phyloP scores from a whole-genome alignment of 1,284 basidiomycete species.

The Moesziomyces sp. region DNA sequence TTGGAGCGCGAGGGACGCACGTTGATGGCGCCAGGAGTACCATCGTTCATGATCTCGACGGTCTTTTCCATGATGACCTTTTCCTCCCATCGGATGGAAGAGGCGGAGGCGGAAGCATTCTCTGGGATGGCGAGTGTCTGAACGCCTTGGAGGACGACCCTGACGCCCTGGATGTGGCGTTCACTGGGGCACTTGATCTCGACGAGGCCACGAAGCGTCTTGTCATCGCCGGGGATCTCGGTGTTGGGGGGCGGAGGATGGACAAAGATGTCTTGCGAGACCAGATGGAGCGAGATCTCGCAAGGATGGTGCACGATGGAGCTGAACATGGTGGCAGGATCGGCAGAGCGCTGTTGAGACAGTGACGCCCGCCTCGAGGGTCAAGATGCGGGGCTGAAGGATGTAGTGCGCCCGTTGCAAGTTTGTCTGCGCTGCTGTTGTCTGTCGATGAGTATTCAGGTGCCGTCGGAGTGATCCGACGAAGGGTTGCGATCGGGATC shows the following conservation, averaged over 20 bases:
- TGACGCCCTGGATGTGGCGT: constrained; percentile 57
- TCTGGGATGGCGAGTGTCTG: constrained; percentile 65
- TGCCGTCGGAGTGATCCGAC: no score
- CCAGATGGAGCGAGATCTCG: constrained; percentile 62
- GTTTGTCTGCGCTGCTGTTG: no score
- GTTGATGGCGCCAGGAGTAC: constrained; percentile 26
- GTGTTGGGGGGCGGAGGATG: constrained; percentile 52
- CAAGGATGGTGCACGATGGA: constrained; percentile 61
- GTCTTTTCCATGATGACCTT: constrained; percentile 62
- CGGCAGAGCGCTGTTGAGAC: constrained; percentile 1
- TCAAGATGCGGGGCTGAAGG: background rate
- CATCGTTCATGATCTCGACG: constrained; percentile 57
- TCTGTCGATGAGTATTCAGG: no score
- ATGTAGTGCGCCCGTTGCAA: no score
- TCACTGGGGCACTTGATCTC: constrained; percentile 65
- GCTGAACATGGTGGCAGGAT: constrained; percentile 46
- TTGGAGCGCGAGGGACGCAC: constrained; percentile 30
- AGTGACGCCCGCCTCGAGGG: background rate
- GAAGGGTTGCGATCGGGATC: no score
- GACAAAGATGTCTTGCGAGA: constrained; percentile 63
- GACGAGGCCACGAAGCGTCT: constrained; percentile 64
- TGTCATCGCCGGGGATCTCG: constrained; percentile 60
- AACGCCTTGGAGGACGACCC: constrained; percentile 54
- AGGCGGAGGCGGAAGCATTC: constrained; percentile 5
- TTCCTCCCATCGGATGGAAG: constrained; percentile 61